A percentile compares a stretch with the other conserved stretches of the same genome.
Evolutionary conservation across 192 early-diverging fungal species (phyloP).

Genomic region (Coemansia sp.): DNA sequence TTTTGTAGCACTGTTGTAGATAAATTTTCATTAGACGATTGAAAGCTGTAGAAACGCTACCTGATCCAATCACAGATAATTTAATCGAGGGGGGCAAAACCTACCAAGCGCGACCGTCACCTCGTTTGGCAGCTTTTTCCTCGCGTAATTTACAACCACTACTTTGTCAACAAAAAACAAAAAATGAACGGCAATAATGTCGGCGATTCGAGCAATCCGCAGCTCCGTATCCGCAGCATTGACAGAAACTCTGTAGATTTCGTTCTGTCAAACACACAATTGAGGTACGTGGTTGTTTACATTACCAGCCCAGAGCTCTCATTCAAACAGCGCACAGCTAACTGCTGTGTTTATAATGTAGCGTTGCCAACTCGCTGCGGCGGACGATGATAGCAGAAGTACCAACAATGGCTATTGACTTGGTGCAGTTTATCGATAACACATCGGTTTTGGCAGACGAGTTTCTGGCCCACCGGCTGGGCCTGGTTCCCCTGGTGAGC

Average conservation of each 20-base stretch:
- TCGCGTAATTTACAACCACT: no score
- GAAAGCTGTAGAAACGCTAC: no score
- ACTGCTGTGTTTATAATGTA: background rate
- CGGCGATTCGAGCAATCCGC: conserved; percentile 33
- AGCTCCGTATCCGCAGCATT: conserved; percentile 47
- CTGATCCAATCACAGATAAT: no score
- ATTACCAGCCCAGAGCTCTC: background rate
- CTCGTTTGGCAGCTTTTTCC: no score
- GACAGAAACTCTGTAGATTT: conserved; percentile 61
- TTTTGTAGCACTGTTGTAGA: no score
- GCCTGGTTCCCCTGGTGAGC: conserved; percentile 87
- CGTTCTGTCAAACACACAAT: conserved; percentile 80
- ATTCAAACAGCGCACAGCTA: background rate
- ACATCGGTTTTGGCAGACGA: conserved; percentile 93
- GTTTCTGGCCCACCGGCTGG: conserved; percentile 91
- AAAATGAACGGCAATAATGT: conserved; percentile 18
- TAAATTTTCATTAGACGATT: no score
- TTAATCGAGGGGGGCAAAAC: no score
- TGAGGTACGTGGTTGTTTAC: conserved; percentile 7
- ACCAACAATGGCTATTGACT: conserved; percentile 96
- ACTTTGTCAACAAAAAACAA: no score
- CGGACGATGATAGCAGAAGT: conserved; percentile 98
- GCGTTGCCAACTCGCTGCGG: conserved; percentile 86
- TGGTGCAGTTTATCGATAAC: conserved; percentile 93
- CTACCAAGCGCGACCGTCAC: no score